Base-by-base conservation (phyloP, 192 early-diverging fungal species). In the Coemansia sp. region DNA sequence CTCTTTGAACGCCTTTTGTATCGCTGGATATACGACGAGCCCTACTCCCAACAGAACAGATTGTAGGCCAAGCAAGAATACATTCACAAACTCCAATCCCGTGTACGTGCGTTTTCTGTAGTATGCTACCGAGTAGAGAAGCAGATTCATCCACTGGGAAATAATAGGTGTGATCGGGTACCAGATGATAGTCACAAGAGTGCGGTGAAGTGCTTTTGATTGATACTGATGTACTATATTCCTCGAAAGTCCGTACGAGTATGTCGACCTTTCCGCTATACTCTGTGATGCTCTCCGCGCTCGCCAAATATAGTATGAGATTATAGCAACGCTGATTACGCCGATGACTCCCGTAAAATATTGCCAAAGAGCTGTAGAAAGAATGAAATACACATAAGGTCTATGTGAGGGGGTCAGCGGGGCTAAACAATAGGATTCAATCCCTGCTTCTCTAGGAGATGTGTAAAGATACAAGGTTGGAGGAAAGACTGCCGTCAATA, bases 101-200 rank as follows among this genome's bases (percentile, higher is more conserved):
- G 54, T 59, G 33, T 67, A 69, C 17, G 59, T 56, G 6, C 49
- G 50, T 15, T 23, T 40, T 25, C 22, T 73, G 48, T 79, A 79
- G 61, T 79, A 63, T 11, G 57, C 14, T 11, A 79, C 50, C 11
- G 70, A 58, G 6, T 67, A 13, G 6, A 73, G 63, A 1, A 68
- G 11, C 22, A 62, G 22, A 38, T 79, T 73, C 40, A 79, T 46
- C 76, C 76, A 79, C 19, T 69, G 64, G 11, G 76, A 69, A 17
- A 79, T 17, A 5, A 73, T 73, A 0, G 76, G 76, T 5, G 67
- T 70, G 4, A 79, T 70, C 2, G 76, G 76, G 19, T 73, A 70
- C 76, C 76, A 79, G 38, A 73, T 65, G 11, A 79, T 69, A 11
- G 59, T 54, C 8, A 64, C 2, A 34, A 79, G 49, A 23, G 76